Conservation (phyloP, 306 rosid genomes). For the Pueraria montana region DNA sequence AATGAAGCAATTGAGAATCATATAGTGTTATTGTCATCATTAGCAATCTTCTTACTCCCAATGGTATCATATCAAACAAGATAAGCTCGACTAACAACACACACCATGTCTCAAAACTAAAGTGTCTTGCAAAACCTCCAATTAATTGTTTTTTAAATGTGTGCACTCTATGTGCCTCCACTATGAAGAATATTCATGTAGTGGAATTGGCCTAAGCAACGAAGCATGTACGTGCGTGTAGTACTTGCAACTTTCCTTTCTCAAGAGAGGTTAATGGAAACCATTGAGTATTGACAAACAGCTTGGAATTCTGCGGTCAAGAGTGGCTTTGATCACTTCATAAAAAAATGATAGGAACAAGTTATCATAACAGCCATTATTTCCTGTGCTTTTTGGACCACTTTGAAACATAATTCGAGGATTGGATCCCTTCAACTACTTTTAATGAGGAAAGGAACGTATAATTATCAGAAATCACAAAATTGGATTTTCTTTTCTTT, state of each 20-base stretch:
- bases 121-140: neutral
- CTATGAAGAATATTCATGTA: constrained; percentile 31
- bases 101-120: neutral
- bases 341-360: constrained; percentile 9
- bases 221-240: constrained; percentile 24
- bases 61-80: constrained; percentile 2
- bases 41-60: constrained; percentile 14
- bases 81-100: constrained; percentile 34
- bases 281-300: no score
- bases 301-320: neutral
- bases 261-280: constrained; percentile 3
- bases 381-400: constrained; percentile 16
- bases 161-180: constrained; percentile 31
- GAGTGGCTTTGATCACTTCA: constrained; percentile 13
- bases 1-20: constrained; percentile 27
- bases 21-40: constrained; percentile 42
- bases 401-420: neutral
- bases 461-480: neutral
- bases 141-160: constrained; percentile 39
- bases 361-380: neutral
- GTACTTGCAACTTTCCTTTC: constrained; percentile 39
- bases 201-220: constrained; percentile 49
- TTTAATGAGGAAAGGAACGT: neutral
- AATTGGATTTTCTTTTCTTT: no score
- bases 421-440: neutral